phyloP scores from a whole-genome alignment of 176 grass and related monocot genomes.

The Poa annua region DNA sequence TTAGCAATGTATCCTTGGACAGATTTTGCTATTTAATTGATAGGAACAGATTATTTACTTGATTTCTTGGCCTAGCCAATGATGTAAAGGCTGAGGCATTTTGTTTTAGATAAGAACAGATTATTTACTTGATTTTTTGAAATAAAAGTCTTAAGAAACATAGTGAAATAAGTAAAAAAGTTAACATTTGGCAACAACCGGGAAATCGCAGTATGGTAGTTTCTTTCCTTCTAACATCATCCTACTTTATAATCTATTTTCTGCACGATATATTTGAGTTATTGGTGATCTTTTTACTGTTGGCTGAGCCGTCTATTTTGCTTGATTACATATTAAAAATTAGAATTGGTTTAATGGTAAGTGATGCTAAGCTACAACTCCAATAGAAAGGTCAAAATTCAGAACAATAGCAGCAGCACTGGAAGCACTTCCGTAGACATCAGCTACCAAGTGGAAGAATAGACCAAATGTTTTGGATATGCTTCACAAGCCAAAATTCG shows the following conservation, averaged over 20 bases:
- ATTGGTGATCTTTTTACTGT: conserved; percentile 1
- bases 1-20: no score
- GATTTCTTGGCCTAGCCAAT: no score
- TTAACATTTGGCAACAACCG: no score
- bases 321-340: not conserved
- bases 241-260: not conserved
- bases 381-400: not conserved
- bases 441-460: no score
- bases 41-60: no score
- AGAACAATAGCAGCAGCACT: conserved; percentile 21
- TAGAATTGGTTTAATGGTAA: not conserved
- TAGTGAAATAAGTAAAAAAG: not conserved
- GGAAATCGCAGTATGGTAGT: not conserved
- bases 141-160: not conserved
- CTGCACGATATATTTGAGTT: not conserved
- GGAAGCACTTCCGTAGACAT: conserved; percentile 71
- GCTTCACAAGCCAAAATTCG: no score
- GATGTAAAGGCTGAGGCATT: no score
- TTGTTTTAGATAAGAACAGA: no score
- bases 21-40: no score
- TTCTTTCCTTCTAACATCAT: not conserved
- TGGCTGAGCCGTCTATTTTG: not conserved
- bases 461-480: no score
- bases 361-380: conserved; percentile 8
- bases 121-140: no score